Evolutionary conservation across 768 basidiomycete species (phyloP).

Genomic region (Leccinum broughii): DNA sequence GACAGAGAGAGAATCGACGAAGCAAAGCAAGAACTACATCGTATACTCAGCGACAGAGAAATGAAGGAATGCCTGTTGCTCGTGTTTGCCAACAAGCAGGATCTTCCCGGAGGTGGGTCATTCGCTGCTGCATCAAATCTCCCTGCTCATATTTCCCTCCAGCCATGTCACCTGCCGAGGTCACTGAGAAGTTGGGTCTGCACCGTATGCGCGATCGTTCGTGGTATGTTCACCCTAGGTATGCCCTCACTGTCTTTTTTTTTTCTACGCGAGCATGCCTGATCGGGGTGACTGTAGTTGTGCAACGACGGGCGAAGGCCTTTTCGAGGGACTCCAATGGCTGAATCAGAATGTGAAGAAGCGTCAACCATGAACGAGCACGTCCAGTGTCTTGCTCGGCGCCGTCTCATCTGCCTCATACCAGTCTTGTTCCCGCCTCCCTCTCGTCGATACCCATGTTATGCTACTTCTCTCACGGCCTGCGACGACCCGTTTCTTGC

Average conservation of each 20-base stretch:
- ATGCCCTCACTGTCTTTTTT: conserved; percentile 22
- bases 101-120: conserved; percentile 87
- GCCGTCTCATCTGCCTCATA: conserved; percentile 27
- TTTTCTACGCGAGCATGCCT: neutral
- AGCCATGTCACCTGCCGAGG: conserved; percentile 99
- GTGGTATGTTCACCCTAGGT: conserved; percentile 99
- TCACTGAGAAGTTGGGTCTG: conserved; percentile 94
- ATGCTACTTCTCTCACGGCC: conserved; percentile 38
- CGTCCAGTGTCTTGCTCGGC: conserved; percentile 14
- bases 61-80: conserved; percentile 97
- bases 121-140: neutral
- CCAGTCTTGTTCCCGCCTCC: conserved; percentile 13
- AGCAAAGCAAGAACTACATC: conserved; percentile 92
- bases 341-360: conserved; percentile 97
- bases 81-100: conserved; percentile 99
- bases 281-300: conserved; percentile 54
- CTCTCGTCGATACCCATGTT: conserved; percentile 35
- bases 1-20: conserved; percentile 96
- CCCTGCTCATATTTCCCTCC: conserved; percentile 4
- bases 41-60: conserved; percentile 94
- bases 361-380: conserved; percentile 62
- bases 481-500: conserved; percentile 33
- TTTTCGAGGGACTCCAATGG: conserved; percentile 98
- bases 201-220: conserved; percentile 95
- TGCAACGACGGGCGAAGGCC: conserved; percentile 93